These are phyloP conservation scores for Crithidia fasciculata DNA, from an alignment of 208 protist genomes.

Conservation along the genomic window DNA sequence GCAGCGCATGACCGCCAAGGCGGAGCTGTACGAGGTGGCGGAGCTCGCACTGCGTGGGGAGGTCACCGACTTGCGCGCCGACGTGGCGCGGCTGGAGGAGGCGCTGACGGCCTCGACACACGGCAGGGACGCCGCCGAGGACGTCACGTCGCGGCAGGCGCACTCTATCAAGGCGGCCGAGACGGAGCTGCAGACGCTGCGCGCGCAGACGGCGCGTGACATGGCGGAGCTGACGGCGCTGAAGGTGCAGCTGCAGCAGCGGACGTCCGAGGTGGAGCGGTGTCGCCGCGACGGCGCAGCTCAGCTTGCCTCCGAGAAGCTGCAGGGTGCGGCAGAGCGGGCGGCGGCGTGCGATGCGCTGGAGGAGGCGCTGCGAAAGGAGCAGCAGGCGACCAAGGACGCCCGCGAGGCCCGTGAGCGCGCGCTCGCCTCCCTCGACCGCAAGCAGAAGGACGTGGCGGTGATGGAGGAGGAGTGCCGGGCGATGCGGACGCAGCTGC, in stretches of 20 bases:
- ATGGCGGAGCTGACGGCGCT: constrained; percentile 42
- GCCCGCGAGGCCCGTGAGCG: constrained; percentile 54
- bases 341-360: constrained; percentile 30
- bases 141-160: constrained; percentile 41
- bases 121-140: constrained; percentile 39
- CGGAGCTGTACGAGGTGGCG: constrained; percentile 53
- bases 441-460: constrained; percentile 40
- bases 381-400: constrained; percentile 46
- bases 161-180: constrained; percentile 37
- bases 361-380: constrained; percentile 36
- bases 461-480: constrained; percentile 30
- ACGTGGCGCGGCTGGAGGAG: constrained; percentile 42
- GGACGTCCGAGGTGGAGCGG: constrained; percentile 44
- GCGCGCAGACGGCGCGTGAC: constrained; percentile 38
- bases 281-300: constrained; percentile 35
- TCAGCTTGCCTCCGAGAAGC: constrained; percentile 42
- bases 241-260: constrained; percentile 50
- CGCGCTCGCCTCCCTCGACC: constrained; percentile 43
- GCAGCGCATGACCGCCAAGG: constrained; percentile 39
- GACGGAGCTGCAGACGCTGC: constrained; percentile 49
- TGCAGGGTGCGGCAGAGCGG: constrained; percentile 34
- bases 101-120: constrained; percentile 35
- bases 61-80: constrained; percentile 47
- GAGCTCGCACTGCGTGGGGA: constrained; percentile 56
- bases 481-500: constrained; percentile 31